Conservation (phyloP, 2,329 filamentous ascomycete genomes). For the Fusarium sterilihyphosum region DNA sequence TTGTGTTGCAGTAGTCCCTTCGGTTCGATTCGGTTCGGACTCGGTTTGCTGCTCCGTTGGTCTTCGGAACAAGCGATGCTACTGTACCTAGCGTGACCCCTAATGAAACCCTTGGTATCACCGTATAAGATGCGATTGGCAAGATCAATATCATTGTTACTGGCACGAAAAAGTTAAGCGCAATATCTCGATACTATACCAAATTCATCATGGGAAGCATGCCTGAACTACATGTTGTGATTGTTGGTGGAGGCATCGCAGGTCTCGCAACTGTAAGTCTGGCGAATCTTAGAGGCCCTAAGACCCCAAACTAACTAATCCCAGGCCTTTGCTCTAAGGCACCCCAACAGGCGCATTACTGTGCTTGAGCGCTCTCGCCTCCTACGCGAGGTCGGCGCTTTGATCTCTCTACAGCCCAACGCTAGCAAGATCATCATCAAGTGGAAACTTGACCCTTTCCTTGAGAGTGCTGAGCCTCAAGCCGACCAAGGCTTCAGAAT, state of each 20-base stretch:
- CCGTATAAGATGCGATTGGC: conserved; percentile 15
- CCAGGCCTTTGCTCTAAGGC: conserved; percentile 25
- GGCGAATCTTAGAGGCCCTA: rapidly evolving
- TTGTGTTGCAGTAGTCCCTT: not conserved
- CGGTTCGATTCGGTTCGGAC: conserved; percentile 23
- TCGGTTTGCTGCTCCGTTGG: conserved; percentile 9
- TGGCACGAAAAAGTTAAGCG: not conserved
- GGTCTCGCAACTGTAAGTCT: conserved; percentile 28
- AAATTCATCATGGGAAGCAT: conserved; percentile 27
- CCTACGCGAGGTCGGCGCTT: conserved; percentile 34
- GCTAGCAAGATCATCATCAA: conserved; percentile 35
- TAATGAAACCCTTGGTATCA: not conserved
- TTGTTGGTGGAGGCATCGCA: conserved; percentile 37
- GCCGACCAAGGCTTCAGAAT: conserved; percentile 35
- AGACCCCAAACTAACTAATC: not conserved
- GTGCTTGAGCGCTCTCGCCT: conserved; percentile 37
- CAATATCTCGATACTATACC: not conserved
- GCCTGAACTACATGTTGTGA: conserved; percentile 31
- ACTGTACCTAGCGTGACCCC: not conserved
- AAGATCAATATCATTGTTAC: not conserved
- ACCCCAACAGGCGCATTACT: conserved; percentile 29
- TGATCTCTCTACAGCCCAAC: conserved; percentile 36
- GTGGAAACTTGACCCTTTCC: conserved; percentile 27
- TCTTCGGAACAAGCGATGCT: not conserved
- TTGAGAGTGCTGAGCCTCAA: conserved; percentile 28